Evolutionary conservation across 345 rosid species (phyloP).

Genomic region (Eutrema heterophyllum): DNA sequence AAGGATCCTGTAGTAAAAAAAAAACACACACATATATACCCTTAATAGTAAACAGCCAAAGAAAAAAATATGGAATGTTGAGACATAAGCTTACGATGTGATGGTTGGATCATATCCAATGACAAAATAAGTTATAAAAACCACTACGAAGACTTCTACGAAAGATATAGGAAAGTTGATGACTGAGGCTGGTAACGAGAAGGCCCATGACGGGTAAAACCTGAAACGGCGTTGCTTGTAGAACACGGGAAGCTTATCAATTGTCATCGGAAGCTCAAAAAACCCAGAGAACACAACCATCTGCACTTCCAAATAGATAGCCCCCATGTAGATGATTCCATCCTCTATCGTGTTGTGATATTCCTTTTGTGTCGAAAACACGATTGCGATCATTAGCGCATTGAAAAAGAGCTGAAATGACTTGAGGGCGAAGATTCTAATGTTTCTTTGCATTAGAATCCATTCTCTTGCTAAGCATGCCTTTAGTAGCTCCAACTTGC

Average conservation of each 20-base stretch:
- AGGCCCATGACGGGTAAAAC: slow-evolving; percentile 70
- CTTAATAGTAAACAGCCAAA: neutral
- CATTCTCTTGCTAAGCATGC: slow-evolving; percentile 50
- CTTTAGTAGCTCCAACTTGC: slow-evolving; percentile 46
- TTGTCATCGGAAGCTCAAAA: slow-evolving; percentile 60
- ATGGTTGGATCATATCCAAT: slow-evolving; percentile 52
- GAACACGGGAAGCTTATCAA: slow-evolving; percentile 71
- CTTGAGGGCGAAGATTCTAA: slow-evolving; percentile 50
- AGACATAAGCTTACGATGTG: slow-evolving; percentile 32
- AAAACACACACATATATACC: neutral
- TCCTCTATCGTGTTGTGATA: slow-evolving; percentile 21
- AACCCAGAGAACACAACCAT: slow-evolving; percentile 49
- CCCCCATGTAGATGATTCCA: slow-evolving; percentile 47
- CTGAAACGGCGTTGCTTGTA: slow-evolving; percentile 62
- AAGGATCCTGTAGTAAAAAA: slow-evolving; percentile 29
- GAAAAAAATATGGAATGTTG: neutral
- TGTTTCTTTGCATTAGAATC: slow-evolving; percentile 61
- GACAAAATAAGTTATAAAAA: slow-evolving; percentile 42
- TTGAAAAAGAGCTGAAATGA: slow-evolving; percentile 27
- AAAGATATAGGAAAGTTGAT: slow-evolving; percentile 50
- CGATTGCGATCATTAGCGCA: neutral
- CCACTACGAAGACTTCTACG: slow-evolving; percentile 52
- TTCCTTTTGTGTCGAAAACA: slow-evolving; percentile 17
- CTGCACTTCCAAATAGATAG: slow-evolving; percentile 43
- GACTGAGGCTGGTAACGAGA: slow-evolving; percentile 52